These are phyloP conservation scores for Neospora caninum DNA, from an alignment of 169 alveolate genomes.

Conservation along the genomic window DNA sequence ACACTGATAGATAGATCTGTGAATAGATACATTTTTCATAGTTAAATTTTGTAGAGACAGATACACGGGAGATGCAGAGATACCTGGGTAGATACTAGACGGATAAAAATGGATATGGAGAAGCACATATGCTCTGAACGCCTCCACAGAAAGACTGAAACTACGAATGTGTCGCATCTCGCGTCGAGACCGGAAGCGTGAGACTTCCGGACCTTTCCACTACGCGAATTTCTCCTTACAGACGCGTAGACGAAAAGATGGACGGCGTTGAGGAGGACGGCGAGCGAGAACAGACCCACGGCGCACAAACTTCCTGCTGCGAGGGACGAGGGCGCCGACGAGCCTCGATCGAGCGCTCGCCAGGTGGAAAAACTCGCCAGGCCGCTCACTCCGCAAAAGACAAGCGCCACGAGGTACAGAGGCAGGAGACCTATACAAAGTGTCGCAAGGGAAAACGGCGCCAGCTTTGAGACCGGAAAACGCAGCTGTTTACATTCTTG, in stretches of 20 bases:
- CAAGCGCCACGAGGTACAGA: background rate
- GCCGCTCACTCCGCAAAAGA: background rate
- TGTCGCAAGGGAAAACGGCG: too few species aligned
- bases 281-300: background rate
- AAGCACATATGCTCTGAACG: too few species aligned
- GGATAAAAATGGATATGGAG: too few species aligned
- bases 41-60: too few species aligned
- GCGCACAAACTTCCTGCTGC: background rate
- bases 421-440: slow-evolving; percentile 4
- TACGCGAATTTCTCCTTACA: background rate
- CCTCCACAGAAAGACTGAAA: too few species aligned
- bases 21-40: background rate
- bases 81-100: too few species aligned
- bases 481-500: too few species aligned
- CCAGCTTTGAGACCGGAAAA: too few species aligned
- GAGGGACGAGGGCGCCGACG: background rate
- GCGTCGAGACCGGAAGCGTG: too few species aligned
- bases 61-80: too few species aligned
- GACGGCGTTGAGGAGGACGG: background rate
- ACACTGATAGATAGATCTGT: background rate
- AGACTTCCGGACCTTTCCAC: too few species aligned
- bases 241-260: background rate
- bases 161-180: too few species aligned
- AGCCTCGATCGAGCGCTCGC: background rate
- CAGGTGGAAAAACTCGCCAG: background rate